Evolutionary conservation across 2,329 filamentous ascomycete species (phyloP), one percentile per base, ranked within the genome.

Genomic region (Diaporthe vaccinii): DNA sequence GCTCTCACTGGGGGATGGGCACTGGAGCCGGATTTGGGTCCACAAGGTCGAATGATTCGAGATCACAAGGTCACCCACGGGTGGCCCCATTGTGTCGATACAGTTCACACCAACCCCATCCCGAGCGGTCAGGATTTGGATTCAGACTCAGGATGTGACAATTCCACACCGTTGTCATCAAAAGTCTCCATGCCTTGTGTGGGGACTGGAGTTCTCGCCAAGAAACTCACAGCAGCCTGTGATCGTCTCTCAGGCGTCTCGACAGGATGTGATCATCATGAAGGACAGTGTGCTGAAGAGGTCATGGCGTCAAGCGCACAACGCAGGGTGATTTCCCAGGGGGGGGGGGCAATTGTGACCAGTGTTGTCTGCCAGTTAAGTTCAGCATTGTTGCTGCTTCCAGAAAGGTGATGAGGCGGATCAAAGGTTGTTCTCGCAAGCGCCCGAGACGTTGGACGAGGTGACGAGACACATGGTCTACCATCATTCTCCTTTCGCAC

Each of bases 41-140:
- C 73, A 65, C 75, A 72, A 75, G 75, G 74, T 76, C 75, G 75
- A 76, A 76, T 70, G 75, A 76, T 75, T 76, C 61, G 57, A 75
- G 75, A 76, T 75, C 73, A 76, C 75, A 72, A 76, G 68, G 59
- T 67, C 53, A 39, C 55, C 57, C 51, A 69, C 68, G 71, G 39
- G 62, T 75, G 74, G 44, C 36, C 55, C 67, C 73, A 41, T 71
- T 25, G 31, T 28, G 39, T 55, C 57, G 73, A 70, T 69, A 70
- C 53, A 59, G 55, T 65, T 57, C 73, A 46, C 25, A 25, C 57
- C 44, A 34, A 51, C 62, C 53, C 41, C 73, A 46, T 39, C 55
- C 36, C 59, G 73, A 70, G 73, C 73, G 73, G 65, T 74, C 73
- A 72, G 73, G 68, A 72, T 34, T 65, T 61, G 53, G n/a, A 46